phyloP scores from a whole-genome alignment of 1,284 basidiomycete species.

The Apiotrichum akiyoshidainum region DNA sequence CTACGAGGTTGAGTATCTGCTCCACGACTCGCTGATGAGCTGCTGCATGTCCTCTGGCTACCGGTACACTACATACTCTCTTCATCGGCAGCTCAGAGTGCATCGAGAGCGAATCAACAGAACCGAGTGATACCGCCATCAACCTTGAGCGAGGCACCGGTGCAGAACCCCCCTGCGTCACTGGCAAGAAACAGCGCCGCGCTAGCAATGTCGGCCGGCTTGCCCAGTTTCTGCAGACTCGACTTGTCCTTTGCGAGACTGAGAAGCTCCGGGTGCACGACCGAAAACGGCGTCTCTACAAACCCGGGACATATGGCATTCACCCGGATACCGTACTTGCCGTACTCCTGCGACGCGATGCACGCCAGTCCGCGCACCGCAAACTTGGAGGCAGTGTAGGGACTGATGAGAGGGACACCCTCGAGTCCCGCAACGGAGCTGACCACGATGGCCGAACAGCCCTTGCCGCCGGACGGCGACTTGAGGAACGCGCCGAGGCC shows the following conservation, averaged over 20 bases:
- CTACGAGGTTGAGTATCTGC: too few species aligned
- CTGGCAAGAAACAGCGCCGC: constrained; percentile 28
- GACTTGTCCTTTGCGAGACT: constrained; percentile 11
- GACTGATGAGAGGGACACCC: constrained; percentile 33
- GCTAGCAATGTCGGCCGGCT: constrained; percentile 31
- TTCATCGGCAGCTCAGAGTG: too few species aligned
- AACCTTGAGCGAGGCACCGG: constrained; percentile 27
- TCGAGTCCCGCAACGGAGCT: constrained; percentile 29
- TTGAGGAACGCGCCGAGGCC: constrained; percentile 24
- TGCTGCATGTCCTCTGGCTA: too few species aligned
- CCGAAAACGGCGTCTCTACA: constrained; percentile 23
- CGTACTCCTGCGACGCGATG: constrained; percentile 31
- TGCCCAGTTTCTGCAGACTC: constrained; percentile 25
- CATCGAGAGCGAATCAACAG: neutral
- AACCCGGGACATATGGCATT: constrained; percentile 30
- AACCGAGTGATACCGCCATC: constrained; percentile 24
- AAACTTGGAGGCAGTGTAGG: constrained; percentile 35
- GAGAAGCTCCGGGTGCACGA: constrained; percentile 13
- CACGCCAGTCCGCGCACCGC: constrained; percentile 30
- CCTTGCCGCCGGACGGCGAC: constrained; percentile 22
- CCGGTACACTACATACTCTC: too few species aligned
- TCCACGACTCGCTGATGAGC: too few species aligned
- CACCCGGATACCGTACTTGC: constrained; percentile 30
- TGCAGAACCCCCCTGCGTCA: constrained; percentile 25
- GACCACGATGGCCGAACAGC: constrained; percentile 28